Base-by-base conservation (phyloP, 148 eudicot genomes). In the Limonium bicolor region DNA sequence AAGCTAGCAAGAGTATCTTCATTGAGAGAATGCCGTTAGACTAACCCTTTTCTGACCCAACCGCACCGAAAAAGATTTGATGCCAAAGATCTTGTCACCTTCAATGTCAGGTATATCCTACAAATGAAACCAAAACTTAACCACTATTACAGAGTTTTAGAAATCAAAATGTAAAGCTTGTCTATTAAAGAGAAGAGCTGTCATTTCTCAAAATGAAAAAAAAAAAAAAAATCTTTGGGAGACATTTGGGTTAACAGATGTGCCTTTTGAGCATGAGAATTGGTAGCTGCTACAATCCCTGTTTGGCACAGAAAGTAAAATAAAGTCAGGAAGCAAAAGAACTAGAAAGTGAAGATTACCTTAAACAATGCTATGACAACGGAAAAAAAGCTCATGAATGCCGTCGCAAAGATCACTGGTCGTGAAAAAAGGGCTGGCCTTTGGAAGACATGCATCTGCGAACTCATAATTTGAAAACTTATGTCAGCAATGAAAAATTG, bases 381-480 rank as follows among this genome's bases (percentile, higher is more conserved):
- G 6, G 99, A 90, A 71, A 90, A 90, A 80, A 90, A 90, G 69
- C 95, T 84, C 99, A 90, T 90, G 55, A 90, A 90, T 48, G 88
- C 95, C 38, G 99, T 90, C 29, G 99, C 99, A 56, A 90, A 90
- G 19, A 90, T 71, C 67, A 90, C 39, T 19, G 99, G 74, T 68
- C 77, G 70, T 27, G 99, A 67, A 33, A 90, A 63, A 63, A 78
- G 55, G 50, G 78, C 80, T 36, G 87, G 76, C 59, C 88, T 68
- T 64, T 80, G 71, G 54, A 56, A 85, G 20, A 84, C 93, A 59
- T 65, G 68, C 44, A 72, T 78, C 99, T 90, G 82, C 23, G 27
- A 25, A 43, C 17, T n/a, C n/a, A n/a, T n/a, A n/a, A n/a, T n/a
- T n/a, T n/a, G n/a, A 40, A 64, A 53, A 67, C 41, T 56, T 50